Conservation (phyloP, 176 grass and related monocot species). For the Luzula sylvatica region DNA sequence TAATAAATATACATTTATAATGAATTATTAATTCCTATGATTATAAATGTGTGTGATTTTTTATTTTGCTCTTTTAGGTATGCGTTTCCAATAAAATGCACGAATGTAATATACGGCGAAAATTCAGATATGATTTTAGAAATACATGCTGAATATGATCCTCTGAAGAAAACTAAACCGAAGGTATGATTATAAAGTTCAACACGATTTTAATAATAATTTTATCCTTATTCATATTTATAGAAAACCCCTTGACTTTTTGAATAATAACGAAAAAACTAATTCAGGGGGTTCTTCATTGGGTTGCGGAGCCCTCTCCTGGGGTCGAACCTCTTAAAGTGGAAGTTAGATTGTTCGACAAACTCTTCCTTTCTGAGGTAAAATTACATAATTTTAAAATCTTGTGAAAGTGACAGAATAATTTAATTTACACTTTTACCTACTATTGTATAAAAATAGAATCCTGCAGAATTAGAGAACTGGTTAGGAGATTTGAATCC, state of each 20-base stretch:
- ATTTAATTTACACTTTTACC: neutral
- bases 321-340: slow-evolving; percentile 77
- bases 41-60: too few relatives aligned
- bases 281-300: slow-evolving; percentile 85
- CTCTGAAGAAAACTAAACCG: slow-evolving; percentile 67
- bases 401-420: neutral
- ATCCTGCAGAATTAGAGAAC: slow-evolving; percentile 74
- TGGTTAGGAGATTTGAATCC: slow-evolving; percentile 82
- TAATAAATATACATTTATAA: slow-evolving; percentile 3
- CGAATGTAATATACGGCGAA: slow-evolving; percentile 63
- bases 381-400: neutral
- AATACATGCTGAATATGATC: slow-evolving; percentile 87
- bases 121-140: slow-evolving; percentile 51
- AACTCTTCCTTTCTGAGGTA: slow-evolving; percentile 77
- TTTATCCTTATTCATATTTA: neutral
- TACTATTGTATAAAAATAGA: slow-evolving; percentile 29
- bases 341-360: slow-evolving; percentile 82
- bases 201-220: neutral
- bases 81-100: slow-evolving; percentile 95
- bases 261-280: slow-evolving; percentile 4
- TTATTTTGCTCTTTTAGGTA: slow-evolving; percentile 37
- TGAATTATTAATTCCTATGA: neutral
- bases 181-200: slow-evolving; percentile 47
- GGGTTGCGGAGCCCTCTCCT: slow-evolving; percentile 79
- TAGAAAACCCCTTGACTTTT: neutral